Percentiles rank a stretch among this genome's conserved stretches.
Evolutionary conservation across 805 yeast genomes (phyloP).

Genomic region (Phaffomyces antillensis): DNA sequence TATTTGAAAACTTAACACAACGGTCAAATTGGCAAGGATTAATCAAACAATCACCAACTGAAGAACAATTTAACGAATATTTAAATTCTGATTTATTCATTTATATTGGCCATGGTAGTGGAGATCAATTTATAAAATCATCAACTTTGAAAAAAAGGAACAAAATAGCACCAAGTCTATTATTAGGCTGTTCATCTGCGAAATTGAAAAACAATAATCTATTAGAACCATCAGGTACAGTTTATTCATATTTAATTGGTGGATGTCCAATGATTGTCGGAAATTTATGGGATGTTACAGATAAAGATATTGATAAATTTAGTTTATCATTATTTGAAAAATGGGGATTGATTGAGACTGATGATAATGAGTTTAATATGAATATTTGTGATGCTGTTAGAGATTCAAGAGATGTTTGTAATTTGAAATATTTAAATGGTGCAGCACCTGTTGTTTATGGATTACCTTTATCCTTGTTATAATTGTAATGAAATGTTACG

Average conservation of each 20-base stretch:
- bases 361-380: slow-evolving; percentile 8
- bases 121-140: slow-evolving; percentile 71
- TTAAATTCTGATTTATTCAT: slow-evolving; percentile 49
- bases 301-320: slow-evolving; percentile 85
- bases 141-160: slow-evolving; percentile 40
- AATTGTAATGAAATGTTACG: background rate
- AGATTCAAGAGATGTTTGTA: slow-evolving; percentile 59
- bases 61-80: slow-evolving; percentile 38
- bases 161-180: slow-evolving; percentile 49
- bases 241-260: slow-evolving; percentile 66
- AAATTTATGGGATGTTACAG: slow-evolving; percentile 95
- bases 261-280: slow-evolving; percentile 82
- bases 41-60: slow-evolving; percentile 50
- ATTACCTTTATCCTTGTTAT: slow-evolving; percentile 44
- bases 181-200: slow-evolving; percentile 92
- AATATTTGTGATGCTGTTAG: slow-evolving; percentile 51
- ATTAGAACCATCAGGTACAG: slow-evolving; percentile 70
- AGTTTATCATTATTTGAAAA: slow-evolving; percentile 50
- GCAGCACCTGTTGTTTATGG: slow-evolving; percentile 93
- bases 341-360: slow-evolving; percentile 53
- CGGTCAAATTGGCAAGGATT: slow-evolving; percentile 44
- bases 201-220: slow-evolving; percentile 47
- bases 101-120: slow-evolving; percentile 94
- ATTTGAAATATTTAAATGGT: slow-evolving; percentile 72
- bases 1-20: slow-evolving; percentile 28